Conservation (phyloP, 73 alveolate species). For the Tetrahymena thermophila region DNA sequence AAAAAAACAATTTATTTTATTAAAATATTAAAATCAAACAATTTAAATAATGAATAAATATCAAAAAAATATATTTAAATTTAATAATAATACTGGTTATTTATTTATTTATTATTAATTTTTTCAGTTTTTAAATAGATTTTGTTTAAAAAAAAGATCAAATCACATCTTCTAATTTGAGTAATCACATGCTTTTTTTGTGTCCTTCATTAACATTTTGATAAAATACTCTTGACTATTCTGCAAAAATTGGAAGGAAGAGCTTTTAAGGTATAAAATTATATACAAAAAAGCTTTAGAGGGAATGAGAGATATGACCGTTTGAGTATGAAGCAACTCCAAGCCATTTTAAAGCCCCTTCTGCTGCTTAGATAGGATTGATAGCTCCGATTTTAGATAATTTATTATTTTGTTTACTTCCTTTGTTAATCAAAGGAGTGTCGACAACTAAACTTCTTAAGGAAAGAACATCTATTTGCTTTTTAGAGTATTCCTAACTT, state of each 20-base stretch:
- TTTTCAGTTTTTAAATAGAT: no score
- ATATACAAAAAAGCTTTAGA: background rate
- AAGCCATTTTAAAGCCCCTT: background rate
- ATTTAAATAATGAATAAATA: no score
- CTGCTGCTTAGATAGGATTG: background rate
- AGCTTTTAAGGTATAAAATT: background rate
- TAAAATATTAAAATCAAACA: no score
- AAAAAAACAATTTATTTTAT: no score
- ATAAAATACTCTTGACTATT: background rate
- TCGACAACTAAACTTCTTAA: background rate
- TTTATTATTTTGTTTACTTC: background rate
- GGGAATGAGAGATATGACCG: background rate
- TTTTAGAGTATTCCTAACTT: slow-evolving; percentile 6
- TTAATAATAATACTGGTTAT: no score
- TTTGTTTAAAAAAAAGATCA: no score
- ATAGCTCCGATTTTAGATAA: background rate
- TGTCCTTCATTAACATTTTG: background rate
- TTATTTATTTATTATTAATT: no score
- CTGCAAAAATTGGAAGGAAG: background rate
- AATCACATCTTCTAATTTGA: no score
- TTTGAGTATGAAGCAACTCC: background rate
- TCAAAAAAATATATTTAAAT: no score
- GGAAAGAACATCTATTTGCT: background rate
- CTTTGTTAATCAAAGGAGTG: background rate
- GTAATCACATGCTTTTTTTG: background rate